Evolutionary conservation across 352 stramenopile genomes (phyloP).

Genomic region (Phytophthora uliginosa): DNA sequence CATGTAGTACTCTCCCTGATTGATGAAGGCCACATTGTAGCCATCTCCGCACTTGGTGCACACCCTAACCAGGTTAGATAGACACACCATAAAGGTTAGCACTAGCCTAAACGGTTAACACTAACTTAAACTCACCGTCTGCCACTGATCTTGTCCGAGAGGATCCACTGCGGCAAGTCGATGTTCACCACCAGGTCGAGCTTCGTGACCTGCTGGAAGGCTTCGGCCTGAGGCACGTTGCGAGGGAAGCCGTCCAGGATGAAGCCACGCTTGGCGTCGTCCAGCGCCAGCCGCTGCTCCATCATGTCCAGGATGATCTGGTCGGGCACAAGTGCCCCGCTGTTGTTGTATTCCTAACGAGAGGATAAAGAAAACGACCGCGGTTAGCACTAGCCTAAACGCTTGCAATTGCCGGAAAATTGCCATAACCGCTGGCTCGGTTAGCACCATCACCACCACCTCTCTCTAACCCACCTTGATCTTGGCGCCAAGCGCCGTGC

Average conservation of each 20-base stretch:
- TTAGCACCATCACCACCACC: not conserved
- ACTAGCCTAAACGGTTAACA: not conserved
- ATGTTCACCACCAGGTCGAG: slow-evolving; percentile 93
- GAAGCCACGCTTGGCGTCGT: slow-evolving; percentile 83
- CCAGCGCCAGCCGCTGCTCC: slow-evolving; percentile 72
- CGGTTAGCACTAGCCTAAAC: slow-evolving; percentile 4
- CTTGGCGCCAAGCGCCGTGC: slow-evolving; percentile 70
- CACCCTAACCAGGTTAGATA: slow-evolving; percentile 49
- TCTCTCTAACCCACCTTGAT: slow-evolving; percentile 65
- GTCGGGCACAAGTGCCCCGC: slow-evolving; percentile 87
- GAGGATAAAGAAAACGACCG: not conserved
- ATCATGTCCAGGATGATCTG: slow-evolving; percentile 93
- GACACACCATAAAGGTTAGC: not conserved
- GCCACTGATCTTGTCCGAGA: slow-evolving; percentile 92
- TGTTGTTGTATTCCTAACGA: slow-evolving; percentile 82
- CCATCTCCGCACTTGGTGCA: slow-evolving; percentile 85
- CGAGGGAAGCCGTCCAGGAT: slow-evolving; percentile 93
- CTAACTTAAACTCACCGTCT: slow-evolving; percentile 55
- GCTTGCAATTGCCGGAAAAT: not conserved
- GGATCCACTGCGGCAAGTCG: slow-evolving; percentile 88
- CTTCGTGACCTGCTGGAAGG: slow-evolving; percentile 79
- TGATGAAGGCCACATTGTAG: slow-evolving; percentile 93
- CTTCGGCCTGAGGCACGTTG: slow-evolving; percentile 89
- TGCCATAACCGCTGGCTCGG: not conserved
- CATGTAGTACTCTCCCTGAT: slow-evolving; percentile 91